phyloP scores from a whole-genome alignment of 306 rosid genomes.

The Rosa persica region DNA sequence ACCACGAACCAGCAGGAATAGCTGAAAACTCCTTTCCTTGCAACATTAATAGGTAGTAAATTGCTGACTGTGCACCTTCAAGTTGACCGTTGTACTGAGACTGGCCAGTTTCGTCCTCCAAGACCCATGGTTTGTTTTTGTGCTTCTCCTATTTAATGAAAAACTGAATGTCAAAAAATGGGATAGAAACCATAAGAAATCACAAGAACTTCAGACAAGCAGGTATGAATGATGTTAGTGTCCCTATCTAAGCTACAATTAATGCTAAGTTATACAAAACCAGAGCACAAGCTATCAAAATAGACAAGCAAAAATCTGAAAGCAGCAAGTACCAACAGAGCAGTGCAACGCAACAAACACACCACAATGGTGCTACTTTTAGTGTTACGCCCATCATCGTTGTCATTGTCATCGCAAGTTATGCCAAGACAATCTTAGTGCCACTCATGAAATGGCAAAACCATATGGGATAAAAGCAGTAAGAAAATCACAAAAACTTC shows the following conservation, averaged over 20 bases:
- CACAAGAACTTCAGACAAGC: neutral
- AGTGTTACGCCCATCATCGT: neutral
- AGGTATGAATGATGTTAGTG: neutral
- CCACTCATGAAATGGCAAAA: neutral
- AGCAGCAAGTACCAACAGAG: neutral
- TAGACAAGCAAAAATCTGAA: neutral
- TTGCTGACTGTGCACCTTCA: slow-evolving; percentile 92
- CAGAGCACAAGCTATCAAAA: neutral
- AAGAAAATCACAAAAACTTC: neutral
- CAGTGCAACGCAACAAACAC: neutral
- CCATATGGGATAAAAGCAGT: neutral
- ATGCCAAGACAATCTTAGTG: neutral
- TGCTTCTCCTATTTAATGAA: slow-evolving; percentile 65
- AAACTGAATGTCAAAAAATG: slow-evolving; percentile 8
- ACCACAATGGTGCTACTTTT: neutral
- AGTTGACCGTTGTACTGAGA: slow-evolving; percentile 87
- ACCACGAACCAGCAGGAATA: slow-evolving; percentile 98
- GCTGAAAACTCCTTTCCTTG: slow-evolving; percentile 92
- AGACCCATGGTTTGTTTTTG: slow-evolving; percentile 93
- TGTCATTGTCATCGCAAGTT: neutral
- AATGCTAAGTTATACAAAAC: neutral
- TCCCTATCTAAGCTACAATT: no score
- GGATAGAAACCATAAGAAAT: neutral
- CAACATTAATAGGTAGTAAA: slow-evolving; percentile 78
- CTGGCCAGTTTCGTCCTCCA: slow-evolving; percentile 97